Percentiles rank a stretch among this genome's conserved stretches.
Evolutionary conservation across 768 basidiomycete species (phyloP).

Genomic region (Gymnopilus junonius): DNA sequence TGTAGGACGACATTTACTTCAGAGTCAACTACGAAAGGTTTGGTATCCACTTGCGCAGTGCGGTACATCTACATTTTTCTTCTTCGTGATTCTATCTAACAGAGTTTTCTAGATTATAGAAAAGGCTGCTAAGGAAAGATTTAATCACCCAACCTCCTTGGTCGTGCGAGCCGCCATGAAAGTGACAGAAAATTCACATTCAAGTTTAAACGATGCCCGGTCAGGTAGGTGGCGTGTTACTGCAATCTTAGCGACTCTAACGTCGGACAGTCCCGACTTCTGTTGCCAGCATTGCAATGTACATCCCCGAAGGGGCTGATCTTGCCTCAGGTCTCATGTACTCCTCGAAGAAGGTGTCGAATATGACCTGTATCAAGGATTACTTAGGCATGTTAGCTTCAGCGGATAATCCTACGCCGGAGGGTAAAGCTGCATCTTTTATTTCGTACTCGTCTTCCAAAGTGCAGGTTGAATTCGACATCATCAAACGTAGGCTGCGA

Average conservation of each 20-base stretch:
- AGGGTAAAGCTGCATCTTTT: slow-evolving; percentile 72
- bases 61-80: slow-evolving; percentile 48
- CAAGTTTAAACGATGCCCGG: slow-evolving; percentile 59
- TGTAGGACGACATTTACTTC: slow-evolving; percentile 74
- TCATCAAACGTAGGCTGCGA: slow-evolving; percentile 68
- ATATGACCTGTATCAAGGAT: slow-evolving; percentile 69
- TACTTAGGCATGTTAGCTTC: slow-evolving; percentile 81
- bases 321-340: slow-evolving; percentile 68
- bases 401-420: slow-evolving; percentile 81
- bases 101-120: slow-evolving; percentile 69
- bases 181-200: slow-evolving; percentile 68
- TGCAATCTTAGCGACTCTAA: not conserved
- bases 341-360: slow-evolving; percentile 57
- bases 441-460: slow-evolving; percentile 72
- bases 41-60: slow-evolving; percentile 85
- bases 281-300: slow-evolving; percentile 62
- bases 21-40: slow-evolving; percentile 91
- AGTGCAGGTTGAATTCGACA: slow-evolving; percentile 81
- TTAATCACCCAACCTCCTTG: slow-evolving; percentile 72
- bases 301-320: slow-evolving; percentile 64
- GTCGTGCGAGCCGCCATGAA: slow-evolving; percentile 76
- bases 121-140: slow-evolving; percentile 76
- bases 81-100: slow-evolving; percentile 15
- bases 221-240: slow-evolving; percentile 51
- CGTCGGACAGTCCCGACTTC: slow-evolving; percentile 63